A percentile compares a stretch with the other conserved stretches of the same genome.
Conservation (phyloP, 495 filamentous ascomycete species). For the Penicillium waksmanii region DNA sequence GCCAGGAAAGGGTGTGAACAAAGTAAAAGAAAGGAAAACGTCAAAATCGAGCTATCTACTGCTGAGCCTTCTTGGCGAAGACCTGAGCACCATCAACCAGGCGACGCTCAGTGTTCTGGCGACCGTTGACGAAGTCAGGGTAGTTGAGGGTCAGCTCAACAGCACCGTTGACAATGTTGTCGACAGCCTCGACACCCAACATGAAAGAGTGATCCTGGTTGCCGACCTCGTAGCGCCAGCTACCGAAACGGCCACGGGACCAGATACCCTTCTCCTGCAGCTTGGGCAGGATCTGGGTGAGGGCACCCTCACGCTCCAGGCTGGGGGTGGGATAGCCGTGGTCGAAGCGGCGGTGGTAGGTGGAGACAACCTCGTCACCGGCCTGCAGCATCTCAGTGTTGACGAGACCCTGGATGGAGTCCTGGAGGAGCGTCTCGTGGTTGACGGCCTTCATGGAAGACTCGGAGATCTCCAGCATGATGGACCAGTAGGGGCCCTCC, state of each 20-base stretch:
- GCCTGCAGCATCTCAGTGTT: conserved; percentile 95
- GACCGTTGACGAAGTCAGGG: conserved; percentile 95
- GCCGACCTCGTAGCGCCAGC: conserved; percentile 96
- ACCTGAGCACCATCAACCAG: conserved; percentile 76
- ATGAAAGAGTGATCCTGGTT: conserved; percentile 99
- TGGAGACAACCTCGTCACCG: conserved; percentile 93
- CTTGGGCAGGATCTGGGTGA: conserved; percentile 89
- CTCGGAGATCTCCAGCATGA: conserved; percentile 99
- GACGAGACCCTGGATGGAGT: conserved; percentile 94
- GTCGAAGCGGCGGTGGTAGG: conserved; percentile 98
- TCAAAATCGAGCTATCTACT: conserved; percentile 35
- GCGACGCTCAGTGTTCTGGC: conserved; percentile 85
- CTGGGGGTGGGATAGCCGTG: conserved; percentile 97
- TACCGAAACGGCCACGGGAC: conserved; percentile 96
- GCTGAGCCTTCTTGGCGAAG: conserved; percentile 55
- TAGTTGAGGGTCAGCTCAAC: conserved; percentile 98
- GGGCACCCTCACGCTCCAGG: conserved; percentile 92
- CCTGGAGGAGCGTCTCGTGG: conserved; percentile 75
- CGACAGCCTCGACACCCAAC: conserved; percentile 95
- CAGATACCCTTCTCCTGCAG: conserved; percentile 89
- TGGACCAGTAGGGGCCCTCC: conserved; percentile 97
- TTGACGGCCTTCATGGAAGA: conserved; percentile 94
- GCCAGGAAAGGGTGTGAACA: conserved; percentile 3
- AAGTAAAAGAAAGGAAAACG: conserved; percentile 6
- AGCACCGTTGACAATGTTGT: conserved; percentile 92